Percentiles rank a stretch among this genome's conserved stretches.
Evolutionary conservation across 192 early-diverging fungal genomes (phyloP).

Genomic region (Backusella westeae): DNA sequence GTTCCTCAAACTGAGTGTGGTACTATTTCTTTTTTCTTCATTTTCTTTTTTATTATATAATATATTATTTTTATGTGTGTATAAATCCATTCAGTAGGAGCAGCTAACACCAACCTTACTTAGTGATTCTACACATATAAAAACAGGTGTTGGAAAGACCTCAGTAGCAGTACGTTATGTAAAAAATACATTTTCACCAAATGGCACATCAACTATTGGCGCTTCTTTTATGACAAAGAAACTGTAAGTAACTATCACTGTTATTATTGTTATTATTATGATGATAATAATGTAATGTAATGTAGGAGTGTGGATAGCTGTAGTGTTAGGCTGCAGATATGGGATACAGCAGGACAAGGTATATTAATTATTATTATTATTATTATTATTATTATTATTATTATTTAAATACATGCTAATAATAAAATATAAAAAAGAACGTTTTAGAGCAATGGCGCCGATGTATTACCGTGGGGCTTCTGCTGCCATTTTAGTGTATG

Average conservation of each 20-base stretch:
- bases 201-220: constrained; percentile 69
- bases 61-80: neutral
- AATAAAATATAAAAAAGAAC: constrained; percentile 32
- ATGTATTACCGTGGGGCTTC: constrained; percentile 73
- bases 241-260: constrained; percentile 39
- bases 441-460: constrained; percentile 70
- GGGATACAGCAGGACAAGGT: constrained; percentile 88
- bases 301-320: constrained; percentile 59
- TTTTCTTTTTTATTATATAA: neutral
- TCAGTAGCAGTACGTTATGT: constrained; percentile 72
- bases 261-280: neutral
- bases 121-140: constrained; percentile 17
- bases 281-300: neutral
- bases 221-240: constrained; percentile 73
- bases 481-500: constrained; percentile 68
- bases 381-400: neutral
- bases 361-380: neutral
- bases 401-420: neutral
- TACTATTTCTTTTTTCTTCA: neutral
- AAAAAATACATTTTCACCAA: constrained; percentile 67
- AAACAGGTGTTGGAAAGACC: constrained; percentile 71
- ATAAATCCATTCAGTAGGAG: constrained; percentile 1
- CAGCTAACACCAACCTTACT: constrained; percentile 17
- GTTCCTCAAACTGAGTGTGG: neutral
- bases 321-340: constrained; percentile 72